Percentiles rank a stretch among this genome's conserved stretches.
These are phyloP conservation scores for Blastocystis hominis DNA, from an alignment of 352 stramenopile species.

Conservation along the genomic window DNA sequence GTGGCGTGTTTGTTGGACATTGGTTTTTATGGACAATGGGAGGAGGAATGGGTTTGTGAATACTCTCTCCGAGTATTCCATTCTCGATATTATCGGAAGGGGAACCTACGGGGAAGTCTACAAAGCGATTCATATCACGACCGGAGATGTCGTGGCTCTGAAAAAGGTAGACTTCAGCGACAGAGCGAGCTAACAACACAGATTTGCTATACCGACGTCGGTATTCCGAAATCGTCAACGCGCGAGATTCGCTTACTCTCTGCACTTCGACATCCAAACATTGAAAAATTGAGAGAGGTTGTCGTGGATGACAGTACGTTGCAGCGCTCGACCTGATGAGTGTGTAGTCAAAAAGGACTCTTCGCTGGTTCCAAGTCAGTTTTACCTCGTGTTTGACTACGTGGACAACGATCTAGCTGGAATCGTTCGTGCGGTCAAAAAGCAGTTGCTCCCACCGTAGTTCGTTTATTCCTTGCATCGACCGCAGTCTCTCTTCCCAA, in stretches of 20 bases:
- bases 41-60: neutral
- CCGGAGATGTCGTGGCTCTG: neutral
- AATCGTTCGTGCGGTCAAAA: neutral
- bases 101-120: constrained; percentile 19
- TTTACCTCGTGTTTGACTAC: constrained; percentile 43
- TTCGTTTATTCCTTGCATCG: neutral
- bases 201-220: constrained; percentile 32
- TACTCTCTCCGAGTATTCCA: neutral
- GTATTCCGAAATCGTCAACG: constrained; percentile 39
- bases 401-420: constrained; percentile 31
- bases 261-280: neutral
- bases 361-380: neutral
- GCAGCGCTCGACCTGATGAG: neutral
- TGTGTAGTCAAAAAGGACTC: constrained; percentile 3
- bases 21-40: neutral
- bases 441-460: neutral
- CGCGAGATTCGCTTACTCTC: neutral
- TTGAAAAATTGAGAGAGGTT: neutral
- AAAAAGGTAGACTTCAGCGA: neutral
- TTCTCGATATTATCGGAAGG: neutral
- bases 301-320: neutral
- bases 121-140: neutral
- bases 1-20: constrained; percentile 12
- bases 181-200: neutral
- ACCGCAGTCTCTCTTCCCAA: neutral